Conservation (phyloP, 345 rosid species). For the Lepidium aucheri region DNA sequence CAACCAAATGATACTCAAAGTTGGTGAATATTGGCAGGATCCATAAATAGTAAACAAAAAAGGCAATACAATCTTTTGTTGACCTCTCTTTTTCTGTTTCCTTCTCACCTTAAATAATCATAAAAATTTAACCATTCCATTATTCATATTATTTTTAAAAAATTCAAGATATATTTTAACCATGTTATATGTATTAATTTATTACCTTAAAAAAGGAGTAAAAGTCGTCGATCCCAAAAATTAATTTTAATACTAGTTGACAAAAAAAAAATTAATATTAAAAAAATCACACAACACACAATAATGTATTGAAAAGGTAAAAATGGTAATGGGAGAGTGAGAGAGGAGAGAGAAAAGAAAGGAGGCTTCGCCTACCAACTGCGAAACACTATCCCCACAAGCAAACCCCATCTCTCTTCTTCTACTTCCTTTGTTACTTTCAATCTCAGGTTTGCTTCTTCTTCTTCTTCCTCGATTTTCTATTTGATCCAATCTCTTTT, state of each 20-base stretch:
- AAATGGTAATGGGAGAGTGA: neutral
- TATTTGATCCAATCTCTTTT: neutral
- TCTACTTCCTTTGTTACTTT: neutral
- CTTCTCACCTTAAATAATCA: too few relatives aligned
- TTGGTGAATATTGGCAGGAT: neutral
- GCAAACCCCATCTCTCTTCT: constrained; percentile 9
- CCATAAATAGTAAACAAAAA: too few relatives aligned
- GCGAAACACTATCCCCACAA: constrained; percentile 25
- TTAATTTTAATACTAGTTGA: neutral
- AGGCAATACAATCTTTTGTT: too few relatives aligned
- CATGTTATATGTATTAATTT: too few relatives aligned
- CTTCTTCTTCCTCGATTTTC: neutral
- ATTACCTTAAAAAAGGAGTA: neutral
- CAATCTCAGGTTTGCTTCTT: constrained; percentile 18
- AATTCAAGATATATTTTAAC: too few relatives aligned
- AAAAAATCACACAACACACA: neutral
- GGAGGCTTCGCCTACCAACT: constrained; percentile 13
- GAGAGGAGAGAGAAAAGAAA: neutral
- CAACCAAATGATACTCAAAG: neutral
- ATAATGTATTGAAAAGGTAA: constrained; percentile 15
- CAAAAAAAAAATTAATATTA: neutral
- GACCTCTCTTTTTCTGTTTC: too few relatives aligned
- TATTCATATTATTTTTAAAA: too few relatives aligned
- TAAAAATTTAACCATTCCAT: too few relatives aligned
- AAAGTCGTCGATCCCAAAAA: neutral